Percentiles rank a stretch among this genome's conserved stretches.
Evolutionary conservation across 345 rosid species (phyloP).

Genomic region (Eucalyptus erythrocorys): DNA sequence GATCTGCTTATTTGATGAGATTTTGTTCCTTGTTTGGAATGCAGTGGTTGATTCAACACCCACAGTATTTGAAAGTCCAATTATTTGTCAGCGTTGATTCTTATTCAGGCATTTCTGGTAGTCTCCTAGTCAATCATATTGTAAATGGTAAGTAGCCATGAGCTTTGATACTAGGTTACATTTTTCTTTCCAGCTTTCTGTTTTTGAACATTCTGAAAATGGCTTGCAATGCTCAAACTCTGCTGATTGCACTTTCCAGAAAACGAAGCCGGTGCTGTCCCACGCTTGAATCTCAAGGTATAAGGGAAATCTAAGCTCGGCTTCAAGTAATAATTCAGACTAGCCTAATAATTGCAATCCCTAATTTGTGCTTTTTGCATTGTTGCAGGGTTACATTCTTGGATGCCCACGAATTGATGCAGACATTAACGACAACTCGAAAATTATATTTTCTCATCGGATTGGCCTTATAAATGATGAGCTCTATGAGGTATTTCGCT

Average conservation of each 20-base stretch:
- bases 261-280: not conserved
- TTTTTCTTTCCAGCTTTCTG: not conserved
- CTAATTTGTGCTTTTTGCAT: not conserved
- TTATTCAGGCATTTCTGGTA: constrained; percentile 14
- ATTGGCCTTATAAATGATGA: constrained; percentile 20
- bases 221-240: not conserved
- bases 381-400: constrained; percentile 10
- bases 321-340: not conserved
- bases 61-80: not conserved
- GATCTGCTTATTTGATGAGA: not conserved
- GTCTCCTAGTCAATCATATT: constrained; percentile 1
- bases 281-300: constrained; percentile 11
- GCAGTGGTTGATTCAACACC: constrained; percentile 25
- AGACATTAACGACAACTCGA: constrained; percentile 11
- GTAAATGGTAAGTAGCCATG: not conserved
- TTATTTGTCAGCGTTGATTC: constrained; percentile 21
- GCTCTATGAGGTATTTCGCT: constrained; percentile 7
- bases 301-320: not conserved
- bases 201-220: not conserved
- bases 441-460: constrained; percentile 9
- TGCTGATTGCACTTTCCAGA: not conserved
- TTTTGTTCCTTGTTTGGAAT: not conserved
- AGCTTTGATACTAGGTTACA: not conserved
- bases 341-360: not conserved
- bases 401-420: constrained; percentile 11